Base-by-base conservation (phyloP, 306 rosid genomes). In the Gleditsia sinensis region DNA sequence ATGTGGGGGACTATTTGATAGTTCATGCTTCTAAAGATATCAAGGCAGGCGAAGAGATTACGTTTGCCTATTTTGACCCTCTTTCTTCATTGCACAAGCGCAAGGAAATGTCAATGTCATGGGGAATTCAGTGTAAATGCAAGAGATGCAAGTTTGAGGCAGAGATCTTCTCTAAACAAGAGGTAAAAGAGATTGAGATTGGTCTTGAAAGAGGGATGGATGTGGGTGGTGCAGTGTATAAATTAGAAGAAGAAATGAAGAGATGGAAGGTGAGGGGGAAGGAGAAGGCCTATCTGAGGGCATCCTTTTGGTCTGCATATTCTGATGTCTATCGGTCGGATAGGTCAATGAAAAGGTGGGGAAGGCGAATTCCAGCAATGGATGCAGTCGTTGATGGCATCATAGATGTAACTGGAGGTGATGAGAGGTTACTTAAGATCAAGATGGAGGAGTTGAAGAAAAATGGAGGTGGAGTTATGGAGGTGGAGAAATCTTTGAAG, bases 11-110 rank as follows among this genome's bases (percentile, higher is more conserved):
- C 59, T 78, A 88, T 78, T 83, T 87, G 69, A 65, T 88, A 30
- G 86, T 90, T 76, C 96, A 90, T 81, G 88, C 96, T 59, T 88
- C 97, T 0, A 90, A 91, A 71, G 98, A 94, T 75, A 64, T 94
- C 37, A 90, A 88, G 60, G 88, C 93, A 4, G 93, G 89, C 30
- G 97, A 91, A 82, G 98, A 94, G 85, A 49, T 94, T n/a, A 86
- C 89, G 27, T 85, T 88, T 51, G 83, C 93, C 0, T 94, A 94
- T 75, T 77, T 90, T 1, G 95, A 91, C 10, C 86, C 88, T 2
- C 72, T 94, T 65, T 76, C 67, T 37, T 79, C 85, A 0, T 57
- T 80, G 70, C 80, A 42, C 33, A 87, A 81, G 85, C 83, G 98
- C 49, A 86, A 24, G 55, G 91, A 86, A 56, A 80, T 83, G 89